Evolutionary conservation across 176 grass and related monocot species (phyloP).

Genomic region (Triticum timopheevii): DNA sequence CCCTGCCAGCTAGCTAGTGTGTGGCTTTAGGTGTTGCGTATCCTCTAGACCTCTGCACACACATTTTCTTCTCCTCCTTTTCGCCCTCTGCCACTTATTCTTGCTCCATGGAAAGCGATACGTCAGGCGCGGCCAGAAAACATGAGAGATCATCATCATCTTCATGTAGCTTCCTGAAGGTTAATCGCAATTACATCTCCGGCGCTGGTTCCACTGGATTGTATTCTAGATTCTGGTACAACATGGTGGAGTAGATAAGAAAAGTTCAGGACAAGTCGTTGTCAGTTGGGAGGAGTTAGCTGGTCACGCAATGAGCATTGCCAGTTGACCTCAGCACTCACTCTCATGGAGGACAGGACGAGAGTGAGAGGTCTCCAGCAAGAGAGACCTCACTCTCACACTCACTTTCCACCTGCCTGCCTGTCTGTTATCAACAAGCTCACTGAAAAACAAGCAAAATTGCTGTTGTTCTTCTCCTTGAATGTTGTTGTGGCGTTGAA

Average conservation of each 20-base stretch:
- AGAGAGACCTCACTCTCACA: not conserved
- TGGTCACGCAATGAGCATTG: not conserved
- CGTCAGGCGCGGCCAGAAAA: too few species aligned
- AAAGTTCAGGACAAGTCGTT: not conserved
- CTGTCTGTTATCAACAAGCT: not conserved
- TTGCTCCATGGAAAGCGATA: too few species aligned
- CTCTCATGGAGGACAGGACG: not conserved
- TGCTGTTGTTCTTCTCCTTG: too few species aligned
- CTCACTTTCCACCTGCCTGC: not conserved
- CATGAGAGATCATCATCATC: too few species aligned
- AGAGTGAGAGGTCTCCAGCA: not conserved
- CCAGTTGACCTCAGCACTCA: not conserved
- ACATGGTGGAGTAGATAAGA: not conserved
- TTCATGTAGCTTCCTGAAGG: not conserved
- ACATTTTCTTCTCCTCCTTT: too few species aligned
- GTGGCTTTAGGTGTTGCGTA: too few species aligned
- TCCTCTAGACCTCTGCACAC: too few species aligned
- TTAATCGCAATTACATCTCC: not conserved
- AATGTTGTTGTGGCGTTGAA: too few species aligned
- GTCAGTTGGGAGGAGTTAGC: not conserved
- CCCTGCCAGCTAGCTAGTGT: too few species aligned
- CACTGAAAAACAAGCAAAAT: not conserved
- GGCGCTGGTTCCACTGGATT: not conserved
- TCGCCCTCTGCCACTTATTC: too few species aligned
- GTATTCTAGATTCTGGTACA: not conserved